Percentiles rank a stretch among this genome's conserved stretches.
Conservation (phyloP, 2,329 filamentous ascomycete genomes). For the Venturia nashicola region DNA sequence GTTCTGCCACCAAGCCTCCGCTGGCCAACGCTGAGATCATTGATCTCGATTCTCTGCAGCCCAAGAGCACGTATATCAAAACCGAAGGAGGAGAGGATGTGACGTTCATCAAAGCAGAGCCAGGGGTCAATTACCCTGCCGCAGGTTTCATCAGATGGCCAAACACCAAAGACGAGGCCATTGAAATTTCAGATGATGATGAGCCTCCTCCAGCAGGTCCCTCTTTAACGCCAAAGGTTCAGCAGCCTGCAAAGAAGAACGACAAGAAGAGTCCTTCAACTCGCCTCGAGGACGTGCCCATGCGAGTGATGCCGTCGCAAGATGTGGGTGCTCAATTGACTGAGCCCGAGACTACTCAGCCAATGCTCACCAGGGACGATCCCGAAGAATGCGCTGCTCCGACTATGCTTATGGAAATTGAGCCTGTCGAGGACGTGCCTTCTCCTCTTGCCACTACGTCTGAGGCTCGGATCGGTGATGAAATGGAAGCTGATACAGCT, state of each 20-base stretch:
- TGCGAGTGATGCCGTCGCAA: neutral
- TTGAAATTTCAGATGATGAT: conserved; percentile 1
- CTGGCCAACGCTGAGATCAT: neutral
- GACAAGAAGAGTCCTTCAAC: neutral
- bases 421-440: neutral
- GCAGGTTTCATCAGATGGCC: neutral
- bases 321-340: neutral
- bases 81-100: neutral
- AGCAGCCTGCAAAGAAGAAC: neutral
- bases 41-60: neutral
- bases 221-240: neutral
- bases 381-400: neutral
- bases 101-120: neutral
- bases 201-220: neutral
- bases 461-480: neutral
- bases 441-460: neutral
- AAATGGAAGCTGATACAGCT: neutral
- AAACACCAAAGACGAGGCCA: neutral
- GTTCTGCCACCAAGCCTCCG: neutral
- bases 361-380: neutral
- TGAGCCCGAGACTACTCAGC: neutral
- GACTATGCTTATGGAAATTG: neutral
- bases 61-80: neutral
- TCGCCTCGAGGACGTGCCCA: neutral
- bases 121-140: neutral